phyloP scores from a whole-genome alignment of 129 eudicot genomes.

The Daucus carota region DH1_v3.0 NC_030381.2:3629001-3629500 shows the following conservation, averaged over 20 bases:
- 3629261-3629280: neutral
- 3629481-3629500: neutral
- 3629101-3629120: no score
- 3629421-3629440: neutral
- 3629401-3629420: neutral
- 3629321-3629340: neutral
- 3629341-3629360: neutral
- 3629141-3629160: no score
- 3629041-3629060: neutral
- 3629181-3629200: constrained; percentile 7
- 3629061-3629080: neutral
- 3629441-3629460: neutral
- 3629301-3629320: neutral
- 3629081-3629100: neutral
- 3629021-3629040: neutral
- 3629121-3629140: no score
- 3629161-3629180: neutral
- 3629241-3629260: constrained; percentile 12
- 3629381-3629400: neutral
- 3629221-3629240: constrained; percentile 20
- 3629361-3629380: neutral
- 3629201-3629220: constrained; percentile 16
- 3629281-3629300: neutral
- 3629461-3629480: neutral
- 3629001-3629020: neutral